phyloP scores from a whole-genome alignment of 2,329 filamentous ascomycete species.

The Fusarium sp. region DNA sequence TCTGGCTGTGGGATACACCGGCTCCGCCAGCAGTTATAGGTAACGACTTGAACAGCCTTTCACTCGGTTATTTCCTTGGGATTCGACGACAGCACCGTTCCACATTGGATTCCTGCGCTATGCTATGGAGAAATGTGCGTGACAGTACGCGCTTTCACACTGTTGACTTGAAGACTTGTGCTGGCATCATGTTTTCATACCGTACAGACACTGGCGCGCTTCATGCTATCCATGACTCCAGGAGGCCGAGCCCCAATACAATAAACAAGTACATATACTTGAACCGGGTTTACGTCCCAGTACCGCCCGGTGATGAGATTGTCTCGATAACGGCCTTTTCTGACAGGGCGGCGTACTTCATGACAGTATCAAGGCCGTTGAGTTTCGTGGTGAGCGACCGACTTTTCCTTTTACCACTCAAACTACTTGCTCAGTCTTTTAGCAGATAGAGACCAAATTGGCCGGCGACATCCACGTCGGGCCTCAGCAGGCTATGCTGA shows the following conservation, averaged over 20 bases:
- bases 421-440: too few relatives aligned
- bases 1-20: not conserved
- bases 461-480: conserved; percentile 2
- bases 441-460: conserved; percentile 1
- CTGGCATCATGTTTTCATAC: not conserved
- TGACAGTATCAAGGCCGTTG: too few relatives aligned
- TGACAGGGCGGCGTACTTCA: too few relatives aligned
- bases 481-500: not conserved
- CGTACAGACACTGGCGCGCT: too few relatives aligned
- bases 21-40: not conserved
- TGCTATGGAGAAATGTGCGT: not conserved
- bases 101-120: conserved; percentile 1
- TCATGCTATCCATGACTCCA: not conserved
- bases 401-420: too few relatives aligned
- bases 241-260: not conserved
- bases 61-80: too few relatives aligned
- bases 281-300: not conserved
- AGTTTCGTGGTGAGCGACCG: not conserved
- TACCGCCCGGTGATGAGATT: not conserved
- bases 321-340: not conserved
- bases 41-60: not conserved
- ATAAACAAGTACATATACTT: too few relatives aligned
- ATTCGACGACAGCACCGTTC: too few relatives aligned
- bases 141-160: not conserved
- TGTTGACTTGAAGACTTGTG: not conserved